Conservation (phyloP, 495 filamentous ascomycete species). For the Penicillium lividum region DNA sequence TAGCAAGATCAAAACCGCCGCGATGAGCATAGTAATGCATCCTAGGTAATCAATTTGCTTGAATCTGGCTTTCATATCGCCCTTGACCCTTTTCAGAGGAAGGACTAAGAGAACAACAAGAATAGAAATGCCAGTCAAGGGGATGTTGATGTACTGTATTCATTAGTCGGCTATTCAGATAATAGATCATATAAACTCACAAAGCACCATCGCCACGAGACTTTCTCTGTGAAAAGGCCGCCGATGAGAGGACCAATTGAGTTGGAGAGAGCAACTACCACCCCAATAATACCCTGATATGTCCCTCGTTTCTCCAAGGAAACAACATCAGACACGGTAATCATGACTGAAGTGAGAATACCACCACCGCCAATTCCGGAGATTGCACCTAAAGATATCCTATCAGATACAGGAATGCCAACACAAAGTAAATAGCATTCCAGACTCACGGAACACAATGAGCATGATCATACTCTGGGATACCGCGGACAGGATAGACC, state of each 20-base stretch:
- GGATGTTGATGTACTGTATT: constrained; percentile 11
- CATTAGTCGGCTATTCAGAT: too few species aligned
- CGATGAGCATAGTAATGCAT: constrained; percentile 7
- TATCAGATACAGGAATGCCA: too few species aligned
- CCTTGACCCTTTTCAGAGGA: constrained; percentile 8
- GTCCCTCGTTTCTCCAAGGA: constrained; percentile 11
- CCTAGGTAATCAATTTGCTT: constrained; percentile 13
- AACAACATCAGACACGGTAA: constrained; percentile 9
- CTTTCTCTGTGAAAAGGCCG: constrained; percentile 48
- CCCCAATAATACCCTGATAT: constrained; percentile 40
- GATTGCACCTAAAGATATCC: neutral
- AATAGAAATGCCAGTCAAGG: constrained; percentile 4
- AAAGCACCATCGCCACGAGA: constrained; percentile 50
- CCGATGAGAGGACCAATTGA: constrained; percentile 37
- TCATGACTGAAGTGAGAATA: constrained; percentile 11
- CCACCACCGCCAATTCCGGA: constrained; percentile 11
- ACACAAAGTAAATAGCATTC: too few species aligned
- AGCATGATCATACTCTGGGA: constrained; percentile 12
- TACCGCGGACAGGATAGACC: constrained; percentile 8
- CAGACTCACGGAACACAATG: constrained; percentile 10
- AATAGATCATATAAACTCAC: neutral
- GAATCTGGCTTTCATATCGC: neutral
- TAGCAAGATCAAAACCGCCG: constrained; percentile 7
- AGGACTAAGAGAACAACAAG: constrained; percentile 3
- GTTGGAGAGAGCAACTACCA: constrained; percentile 44